Evolutionary conservation across 164 flowering plant species (phyloP), one percentile per base, ranked within the genome.

Genomic region (Aristolochia fimbriata): DNA sequence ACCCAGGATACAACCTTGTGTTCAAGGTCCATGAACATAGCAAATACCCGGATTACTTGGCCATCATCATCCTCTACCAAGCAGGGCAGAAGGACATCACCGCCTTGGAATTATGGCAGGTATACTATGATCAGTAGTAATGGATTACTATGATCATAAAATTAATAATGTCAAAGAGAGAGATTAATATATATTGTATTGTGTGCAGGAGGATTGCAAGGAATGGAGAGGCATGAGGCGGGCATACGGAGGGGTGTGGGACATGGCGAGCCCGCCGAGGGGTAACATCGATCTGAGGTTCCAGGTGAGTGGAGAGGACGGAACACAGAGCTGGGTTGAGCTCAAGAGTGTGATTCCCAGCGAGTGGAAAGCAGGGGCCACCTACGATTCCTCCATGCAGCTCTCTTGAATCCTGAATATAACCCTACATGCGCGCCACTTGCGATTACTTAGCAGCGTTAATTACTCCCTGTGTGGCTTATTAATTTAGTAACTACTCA

Each of bases 71-170:
- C 9, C 12, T 87, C n/a, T 84, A 87, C 77, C 80, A 75, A 64
- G 76, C 72, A 14, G 91, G 90, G 20, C 43, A 54, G 48, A 70
- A 72, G 13, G 96, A 89, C 43, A 70, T 89, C 66, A 51, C 63
- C 6, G 82, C 73, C 1, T 73, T 78, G n/a, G 78, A 87, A 19
- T 20, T 87, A 15, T 84, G 93, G 88, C 83, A 73, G 95, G 97
- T 87, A 78, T 2, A 27, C 30, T n/a, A n/a, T n/a, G n/a, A n/a
- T n/a, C n/a, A n/a, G n/a, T n/a, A n/a, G n/a, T n/a, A n/a, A n/a
- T n/a, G n/a, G n/a, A n/a, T n/a, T n/a, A n/a, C n/a, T n/a, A n/a
- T n/a, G n/a, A n/a, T n/a, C n/a, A n/a, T n/a, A n/a, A n/a, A n/a
- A n/a, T n/a, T n/a, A n/a, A n/a, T n/a, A n/a, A n/a, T n/a, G n/a